Evolutionary conservation across 1,284 basidiomycete species (phyloP), one percentile per base, ranked within the genome.

Genomic region (Austroboletus olivaceoglutinosus): DNA sequence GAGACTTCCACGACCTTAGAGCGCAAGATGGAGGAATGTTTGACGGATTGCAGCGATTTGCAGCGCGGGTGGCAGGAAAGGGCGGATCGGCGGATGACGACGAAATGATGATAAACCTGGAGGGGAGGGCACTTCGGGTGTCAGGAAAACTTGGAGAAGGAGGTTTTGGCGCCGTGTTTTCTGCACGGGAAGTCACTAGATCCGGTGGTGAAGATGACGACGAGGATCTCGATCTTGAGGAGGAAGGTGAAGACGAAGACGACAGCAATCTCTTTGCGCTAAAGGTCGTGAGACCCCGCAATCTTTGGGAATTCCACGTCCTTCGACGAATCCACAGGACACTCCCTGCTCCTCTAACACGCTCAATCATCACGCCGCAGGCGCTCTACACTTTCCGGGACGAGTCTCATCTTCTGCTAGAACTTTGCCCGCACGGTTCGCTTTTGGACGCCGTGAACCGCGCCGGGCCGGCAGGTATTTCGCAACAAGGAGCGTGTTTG

Each of bases 151-250:
- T 99, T 21, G 97, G 97, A 6, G 96, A 99, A 73, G 97, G 97
- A 7, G 94, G 94, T 0, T 99, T 94, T 61, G 97, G 96, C 0
- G 83, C 89, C 3, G 97, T 99, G 11, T 99, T 97, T 74, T 83
- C 86, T 53, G 93, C 88, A 5, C 76, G 79, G 51, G 82, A 85
- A 58, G 61, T 81, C n/a, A 77, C 69, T 19, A 65, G 65, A 30
- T 52, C 57, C 10, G 54, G 58, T 11, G 63, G 58, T 30, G 67
- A 64, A 11, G 76, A 80, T 9, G 81, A 82, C 8, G 76, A 79
- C 15, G 75, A 78, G 0, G 82, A 85, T 23, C 75, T 80, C 6
- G 78, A 81, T 23, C 75, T 81, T 2, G 82, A 83, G 5, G 81
- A 83, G 1, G 74, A 77, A 8, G 80, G 83, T 15, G 77, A 76